Percentiles rank a stretch among this genome's conserved stretches.
These are phyloP conservation scores for Cucurbita ficifolia DNA, from an alignment of 306 rosid species.

Conservation along the genomic window DNA sequence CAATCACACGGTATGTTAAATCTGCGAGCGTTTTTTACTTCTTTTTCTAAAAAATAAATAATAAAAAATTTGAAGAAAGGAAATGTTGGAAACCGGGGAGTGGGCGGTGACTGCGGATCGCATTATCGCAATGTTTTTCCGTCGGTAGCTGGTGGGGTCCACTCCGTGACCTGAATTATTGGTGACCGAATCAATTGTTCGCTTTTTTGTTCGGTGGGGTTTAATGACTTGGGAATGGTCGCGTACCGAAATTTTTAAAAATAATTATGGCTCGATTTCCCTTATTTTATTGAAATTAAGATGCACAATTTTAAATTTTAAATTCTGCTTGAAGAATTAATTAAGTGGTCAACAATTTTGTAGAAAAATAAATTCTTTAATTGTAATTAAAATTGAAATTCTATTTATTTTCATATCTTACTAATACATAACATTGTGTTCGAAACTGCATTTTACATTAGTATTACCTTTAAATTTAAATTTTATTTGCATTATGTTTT, in stretches of 20 bases:
- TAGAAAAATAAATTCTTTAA: no score
- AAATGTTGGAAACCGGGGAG: background rate
- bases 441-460: no score
- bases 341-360: no score
- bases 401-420: background rate
- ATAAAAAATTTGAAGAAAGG: background rate
- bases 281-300: background rate
- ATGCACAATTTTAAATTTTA: no score
- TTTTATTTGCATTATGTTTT: no score
- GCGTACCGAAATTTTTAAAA: background rate
- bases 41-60: no score
- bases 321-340: no score
- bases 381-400: background rate
- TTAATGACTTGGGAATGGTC: background rate
- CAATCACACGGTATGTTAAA: constrained; percentile 59
- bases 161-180: background rate
- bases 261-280: background rate
- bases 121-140: background rate
- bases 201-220: background rate
- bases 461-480: no score
- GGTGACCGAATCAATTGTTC: background rate
- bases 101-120: background rate
- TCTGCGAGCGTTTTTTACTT: background rate
- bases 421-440: no score
- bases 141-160: constrained; percentile 2